These are phyloP conservation scores for Sporisorium exsertum DNA, from an alignment of 1,284 basidiomycete species.

Conservation along the genomic window DNA sequence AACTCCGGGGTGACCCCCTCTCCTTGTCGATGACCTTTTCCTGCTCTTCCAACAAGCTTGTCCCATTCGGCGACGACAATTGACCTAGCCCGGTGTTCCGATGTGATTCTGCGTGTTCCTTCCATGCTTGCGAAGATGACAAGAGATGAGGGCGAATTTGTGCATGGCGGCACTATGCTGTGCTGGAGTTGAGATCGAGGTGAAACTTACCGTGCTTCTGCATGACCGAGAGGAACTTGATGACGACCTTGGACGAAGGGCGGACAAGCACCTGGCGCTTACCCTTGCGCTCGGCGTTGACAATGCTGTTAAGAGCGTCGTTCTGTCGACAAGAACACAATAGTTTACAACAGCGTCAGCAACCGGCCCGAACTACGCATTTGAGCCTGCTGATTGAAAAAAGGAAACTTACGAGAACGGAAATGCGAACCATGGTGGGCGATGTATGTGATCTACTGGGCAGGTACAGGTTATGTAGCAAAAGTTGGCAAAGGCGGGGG, in stretches of 20 bases:
- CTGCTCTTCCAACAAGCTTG: neutral
- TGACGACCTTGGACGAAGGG: slow-evolving; percentile 69
- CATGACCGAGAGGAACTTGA: slow-evolving; percentile 70
- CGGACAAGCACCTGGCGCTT: slow-evolving; percentile 69
- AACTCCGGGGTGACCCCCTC: slow-evolving; percentile 50
- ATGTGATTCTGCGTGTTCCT: neutral
- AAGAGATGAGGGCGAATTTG: neutral
- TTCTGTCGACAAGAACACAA: slow-evolving; percentile 39
- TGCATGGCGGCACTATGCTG: slow-evolving; percentile 5
- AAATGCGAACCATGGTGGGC: slow-evolving; percentile 68
- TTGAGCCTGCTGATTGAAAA: neutral
- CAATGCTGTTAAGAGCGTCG: slow-evolving; percentile 69
- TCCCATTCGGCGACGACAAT: neutral
- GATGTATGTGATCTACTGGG: slow-evolving; percentile 60
- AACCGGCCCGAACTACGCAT: neutral
- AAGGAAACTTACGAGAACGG: slow-evolving; percentile 64
- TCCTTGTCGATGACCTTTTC: neutral
- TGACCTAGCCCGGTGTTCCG: too few species aligned
- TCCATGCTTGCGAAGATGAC: neutral
- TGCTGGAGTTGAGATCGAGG: neutral
- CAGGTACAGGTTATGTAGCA: slow-evolving; percentile 46
- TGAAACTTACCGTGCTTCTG: slow-evolving; percentile 69
- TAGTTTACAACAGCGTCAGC: neutral
- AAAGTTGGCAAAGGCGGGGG: slow-evolving; percentile 3
- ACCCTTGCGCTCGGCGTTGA: slow-evolving; percentile 69